These are phyloP conservation scores for Leccinum pellstonianum DNA, from an alignment of 768 basidiomycete genomes.

Conservation along the genomic window DNA sequence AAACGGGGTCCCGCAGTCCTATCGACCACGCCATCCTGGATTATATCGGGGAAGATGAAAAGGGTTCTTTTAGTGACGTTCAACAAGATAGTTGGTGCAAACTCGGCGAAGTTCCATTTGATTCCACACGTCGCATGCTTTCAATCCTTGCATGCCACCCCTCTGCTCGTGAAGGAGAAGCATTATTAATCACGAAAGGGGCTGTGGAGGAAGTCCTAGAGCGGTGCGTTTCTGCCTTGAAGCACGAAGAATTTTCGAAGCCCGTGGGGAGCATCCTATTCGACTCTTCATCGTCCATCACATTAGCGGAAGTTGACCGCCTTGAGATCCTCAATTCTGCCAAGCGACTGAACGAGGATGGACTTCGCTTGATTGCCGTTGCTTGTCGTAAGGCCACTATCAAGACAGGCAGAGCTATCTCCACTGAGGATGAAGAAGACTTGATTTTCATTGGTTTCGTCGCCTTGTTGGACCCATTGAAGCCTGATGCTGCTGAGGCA, in stretches of 20 bases:
- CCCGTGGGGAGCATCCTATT: constrained; percentile 13
- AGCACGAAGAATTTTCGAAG: constrained; percentile 15
- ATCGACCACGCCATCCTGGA: constrained; percentile 37
- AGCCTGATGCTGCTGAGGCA: constrained; percentile 32
- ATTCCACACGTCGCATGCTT: constrained; percentile 37
- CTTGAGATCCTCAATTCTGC: constrained; percentile 27
- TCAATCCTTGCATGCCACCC: constrained; percentile 34
- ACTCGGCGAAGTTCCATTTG: constrained; percentile 36
- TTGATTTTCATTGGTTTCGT: constrained; percentile 31
- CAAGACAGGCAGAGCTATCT: constrained; percentile 18
- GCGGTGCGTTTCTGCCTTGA: constrained; percentile 25
- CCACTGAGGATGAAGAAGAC: constrained; percentile 29
- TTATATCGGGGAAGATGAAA: constrained; percentile 16
- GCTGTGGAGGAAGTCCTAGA: constrained; percentile 35
- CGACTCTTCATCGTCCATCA: constrained; percentile 16
- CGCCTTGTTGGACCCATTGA: constrained; percentile 31
- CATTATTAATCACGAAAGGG: constrained; percentile 30
- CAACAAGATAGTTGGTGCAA: constrained; percentile 28
- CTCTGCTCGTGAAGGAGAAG: constrained; percentile 15
- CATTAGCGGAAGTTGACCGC: constrained; percentile 22
- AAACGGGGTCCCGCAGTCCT: constrained; percentile 37
- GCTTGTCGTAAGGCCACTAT: constrained; percentile 23
- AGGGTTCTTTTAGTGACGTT: constrained; percentile 5
- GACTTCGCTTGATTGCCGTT: constrained; percentile 31
- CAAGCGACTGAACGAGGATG: constrained; percentile 31